Base-by-base conservation (phyloP, 2,329 filamentous ascomycete species). In the Claviceps purpurea region DNA sequence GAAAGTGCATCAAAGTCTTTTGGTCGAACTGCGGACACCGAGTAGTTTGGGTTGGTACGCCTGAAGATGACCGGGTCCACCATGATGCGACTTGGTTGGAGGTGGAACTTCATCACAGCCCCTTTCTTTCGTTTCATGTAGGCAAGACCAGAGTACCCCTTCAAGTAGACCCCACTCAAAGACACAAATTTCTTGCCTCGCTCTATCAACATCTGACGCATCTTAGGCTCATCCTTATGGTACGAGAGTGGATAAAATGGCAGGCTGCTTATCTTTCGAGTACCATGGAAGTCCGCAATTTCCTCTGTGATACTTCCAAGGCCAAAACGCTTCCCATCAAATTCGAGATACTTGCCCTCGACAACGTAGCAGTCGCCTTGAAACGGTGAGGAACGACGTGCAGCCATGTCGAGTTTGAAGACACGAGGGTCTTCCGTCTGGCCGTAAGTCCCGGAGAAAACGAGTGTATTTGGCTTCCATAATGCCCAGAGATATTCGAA, bases 401-500 rank as follows among this genome's bases (percentile, higher is more conserved):
- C 82, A 0, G 85, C 83, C 56, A 82, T 78, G 54, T 91, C 87
- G 1, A 91, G 81, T 64, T 87, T 89, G 75, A 94, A 91, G 10
- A 85, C 85, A 16, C 87, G 79, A 2, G 88, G 86, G 59, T 93
- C 83, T 41, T 91, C 86, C 14, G 75, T 70, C 39, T 80, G 82
- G 3, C 85, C 85, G 56, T 95, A 95, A 0, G 87, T 91, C 0
- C 81, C 79, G 0, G 84, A 81, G 63, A 85, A 91, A 1, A 81
- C 84, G 20, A 95, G 78, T 0, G 87, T 89, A 60, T 89, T 87
- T 0, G 89, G 89, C 62, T 93, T 94, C 77, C 86, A 94, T 3
- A 95, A 70, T 0, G 89, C 88, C 89, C 89, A 95, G 1, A 94
- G 72, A 2, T 94, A 75, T 53, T 95, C 88, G 59, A 90, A 95